phyloP scores from a whole-genome alignment of 1,284 basidiomycete genomes.

The Austroboletus niveus region DNA sequence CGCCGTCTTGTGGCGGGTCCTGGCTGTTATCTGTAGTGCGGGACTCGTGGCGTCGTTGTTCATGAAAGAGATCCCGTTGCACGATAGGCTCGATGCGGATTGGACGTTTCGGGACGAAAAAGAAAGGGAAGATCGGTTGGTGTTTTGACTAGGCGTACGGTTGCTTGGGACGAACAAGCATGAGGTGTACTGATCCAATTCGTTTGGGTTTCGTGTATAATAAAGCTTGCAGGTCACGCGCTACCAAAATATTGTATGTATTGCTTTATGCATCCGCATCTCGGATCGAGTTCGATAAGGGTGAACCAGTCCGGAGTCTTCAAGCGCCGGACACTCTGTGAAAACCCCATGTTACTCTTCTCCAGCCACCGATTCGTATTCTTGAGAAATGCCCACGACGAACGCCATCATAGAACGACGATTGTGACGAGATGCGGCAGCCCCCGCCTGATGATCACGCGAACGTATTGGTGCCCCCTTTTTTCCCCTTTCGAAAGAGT shows the following conservation, averaged over 20 bases:
- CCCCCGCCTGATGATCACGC: too few relatives aligned
- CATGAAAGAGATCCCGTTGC: constrained; percentile 6
- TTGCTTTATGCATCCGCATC: too few relatives aligned
- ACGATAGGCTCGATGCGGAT: neutral
- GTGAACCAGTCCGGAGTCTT: too few relatives aligned
- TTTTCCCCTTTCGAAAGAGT: too few relatives aligned
- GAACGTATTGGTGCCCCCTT: too few relatives aligned
- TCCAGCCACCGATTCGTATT: too few relatives aligned
- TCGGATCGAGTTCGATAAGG: too few relatives aligned
- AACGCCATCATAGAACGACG: too few relatives aligned
- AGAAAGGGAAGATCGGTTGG: neutral
- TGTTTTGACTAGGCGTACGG: neutral
- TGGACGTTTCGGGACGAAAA: constrained; percentile 3
- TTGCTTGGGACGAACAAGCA: neutral
- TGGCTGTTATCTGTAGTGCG: neutral
- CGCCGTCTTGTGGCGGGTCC: constrained; percentile 7
- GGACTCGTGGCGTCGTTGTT: constrained; percentile 7
- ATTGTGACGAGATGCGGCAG: too few relatives aligned
- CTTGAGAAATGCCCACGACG: too few relatives aligned
- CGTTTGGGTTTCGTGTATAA: neutral
- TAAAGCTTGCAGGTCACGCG: neutral
- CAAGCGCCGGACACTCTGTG: too few relatives aligned
- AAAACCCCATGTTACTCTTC: too few relatives aligned
- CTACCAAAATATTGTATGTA: neutral
- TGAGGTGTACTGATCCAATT: neutral